A percentile compares a stretch with the other conserved stretches of the same genome.
Evolutionary conservation across 148 eudicot genomes (phyloP).

Genomic region (Dysphania ambrosioides): DNA sequence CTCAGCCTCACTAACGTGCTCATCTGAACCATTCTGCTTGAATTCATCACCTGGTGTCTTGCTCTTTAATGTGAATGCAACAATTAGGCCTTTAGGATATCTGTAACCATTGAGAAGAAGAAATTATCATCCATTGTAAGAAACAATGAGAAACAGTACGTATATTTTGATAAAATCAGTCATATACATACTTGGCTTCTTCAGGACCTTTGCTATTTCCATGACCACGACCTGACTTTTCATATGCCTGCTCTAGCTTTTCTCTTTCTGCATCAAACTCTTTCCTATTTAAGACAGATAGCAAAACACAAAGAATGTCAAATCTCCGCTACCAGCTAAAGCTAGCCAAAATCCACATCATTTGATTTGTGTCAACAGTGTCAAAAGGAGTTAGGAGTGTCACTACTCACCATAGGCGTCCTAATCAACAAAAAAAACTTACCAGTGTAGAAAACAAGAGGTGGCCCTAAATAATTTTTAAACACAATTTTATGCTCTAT

Average conservation of each 20-base stretch:
- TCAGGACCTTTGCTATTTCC: constrained; percentile 42
- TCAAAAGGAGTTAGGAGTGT: background rate
- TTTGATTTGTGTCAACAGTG: background rate
- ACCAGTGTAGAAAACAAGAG: no score
- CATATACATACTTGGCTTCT: constrained; percentile 32
- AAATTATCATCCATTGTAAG: background rate
- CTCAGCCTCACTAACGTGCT: constrained; percentile 31
- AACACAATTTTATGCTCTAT: background rate
- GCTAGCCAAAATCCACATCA: background rate
- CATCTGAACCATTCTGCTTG: constrained; percentile 35
- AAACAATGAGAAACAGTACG: no score
- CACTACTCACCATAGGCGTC: background rate
- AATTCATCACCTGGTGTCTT: constrained; percentile 39
- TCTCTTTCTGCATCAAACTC: constrained; percentile 78
- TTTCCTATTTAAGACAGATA: constrained; percentile 49
- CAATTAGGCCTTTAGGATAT: constrained; percentile 76
- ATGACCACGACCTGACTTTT: constrained; percentile 31
- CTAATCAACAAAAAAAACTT: background rate
- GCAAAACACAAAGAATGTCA: background rate
- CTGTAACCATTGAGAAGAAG: constrained; percentile 37
- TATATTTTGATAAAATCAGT: background rate
- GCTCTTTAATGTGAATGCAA: constrained; percentile 75
- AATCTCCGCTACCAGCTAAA: background rate
- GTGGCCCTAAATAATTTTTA: background rate
- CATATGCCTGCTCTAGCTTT: constrained; percentile 51